phyloP scores from a whole-genome alignment of 164 flowering plant species.

The Sextonia rubra region DNA sequence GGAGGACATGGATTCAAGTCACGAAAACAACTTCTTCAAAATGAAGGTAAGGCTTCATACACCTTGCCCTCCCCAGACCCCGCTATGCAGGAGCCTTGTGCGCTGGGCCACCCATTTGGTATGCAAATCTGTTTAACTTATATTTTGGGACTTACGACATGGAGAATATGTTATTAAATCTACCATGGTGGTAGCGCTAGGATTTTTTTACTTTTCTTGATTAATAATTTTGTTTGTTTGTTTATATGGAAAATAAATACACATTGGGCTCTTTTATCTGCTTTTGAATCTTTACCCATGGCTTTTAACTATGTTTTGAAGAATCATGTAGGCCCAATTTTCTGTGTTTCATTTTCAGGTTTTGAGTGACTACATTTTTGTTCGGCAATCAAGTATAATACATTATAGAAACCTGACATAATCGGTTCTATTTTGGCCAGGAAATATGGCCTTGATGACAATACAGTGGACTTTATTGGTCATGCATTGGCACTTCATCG shows the following conservation, averaged over 20 bases:
- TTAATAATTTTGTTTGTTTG: not conserved
- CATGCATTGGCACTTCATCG: slow-evolving; percentile 90
- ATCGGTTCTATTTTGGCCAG: slow-evolving; percentile 29
- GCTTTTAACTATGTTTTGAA: not conserved
- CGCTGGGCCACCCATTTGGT: too few relatives aligned
- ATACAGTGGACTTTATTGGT: slow-evolving; percentile 85
- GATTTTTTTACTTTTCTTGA: not conserved
- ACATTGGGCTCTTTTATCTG: not conserved
- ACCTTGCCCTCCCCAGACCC: too few relatives aligned
- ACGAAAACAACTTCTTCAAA: too few relatives aligned
- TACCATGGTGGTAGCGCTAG: not conserved
- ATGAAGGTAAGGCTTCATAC: too few relatives aligned
- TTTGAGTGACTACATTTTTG: not conserved
- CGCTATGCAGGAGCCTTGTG: too few relatives aligned
- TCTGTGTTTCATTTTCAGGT: not conserved
- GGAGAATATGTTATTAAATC: not conserved
- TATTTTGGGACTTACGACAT: not conserved
- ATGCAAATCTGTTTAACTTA: not conserved
- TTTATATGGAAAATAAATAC: not conserved
- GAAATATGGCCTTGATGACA: slow-evolving; percentile 91
- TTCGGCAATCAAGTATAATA: not conserved
- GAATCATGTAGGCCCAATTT: not conserved
- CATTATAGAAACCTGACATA: not conserved
- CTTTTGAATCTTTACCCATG: not conserved
- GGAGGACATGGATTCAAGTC: too few relatives aligned